Base-by-base conservation (phyloP, 208 protist species). In the Borovskyia barvae region DNA sequence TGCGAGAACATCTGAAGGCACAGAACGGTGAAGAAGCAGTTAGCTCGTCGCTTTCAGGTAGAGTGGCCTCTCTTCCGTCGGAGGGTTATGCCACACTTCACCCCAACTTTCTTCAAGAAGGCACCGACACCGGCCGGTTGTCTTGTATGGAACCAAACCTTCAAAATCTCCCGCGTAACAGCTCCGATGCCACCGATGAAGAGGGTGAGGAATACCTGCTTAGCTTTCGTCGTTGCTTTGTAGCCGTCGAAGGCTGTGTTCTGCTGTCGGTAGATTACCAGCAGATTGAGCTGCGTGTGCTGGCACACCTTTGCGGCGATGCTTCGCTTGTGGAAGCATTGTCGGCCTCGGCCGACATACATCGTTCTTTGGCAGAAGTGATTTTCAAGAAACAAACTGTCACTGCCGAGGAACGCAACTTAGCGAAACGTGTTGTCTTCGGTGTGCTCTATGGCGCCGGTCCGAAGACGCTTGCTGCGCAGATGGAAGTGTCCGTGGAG, bases 121-220 rank as follows among this genome's bases (percentile, higher is more conserved):
- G 87, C 30, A 97, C 92, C 7, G 90, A 94, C 51, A 97, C 92
- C 9, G 92, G 92, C 15, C 81, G 92, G 8, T 72, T 97, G 14
- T 93, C 87, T 17, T 95, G 86, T 37, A 80, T 85, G 6, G 85
- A 92, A 64, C 92, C 92, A 12, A 97, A 97, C 55, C 41, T 97
- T 20, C 92, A 97, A 72, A 92, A 85, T 58, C 64, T 95, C 20
- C 92, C 92, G 36, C 85, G 88, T 11, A 51, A 65, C 36, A 54
- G 72, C 14, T 56, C 72, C 22, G 17, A 26, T 7, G 25, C 28
- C 30, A 51, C 40, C 30, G 40, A 64, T 15, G 47, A 66, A 33
- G 42, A 61, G 11, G 28, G 53, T 8, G 47, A 66, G 19, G 57
- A 69, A 15, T 76, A 85, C 36, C 69, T 77, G 47, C 59, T 77